Conservation (phyloP, 164 flowering plant genomes). For the Tetracentron sinense region DNA sequence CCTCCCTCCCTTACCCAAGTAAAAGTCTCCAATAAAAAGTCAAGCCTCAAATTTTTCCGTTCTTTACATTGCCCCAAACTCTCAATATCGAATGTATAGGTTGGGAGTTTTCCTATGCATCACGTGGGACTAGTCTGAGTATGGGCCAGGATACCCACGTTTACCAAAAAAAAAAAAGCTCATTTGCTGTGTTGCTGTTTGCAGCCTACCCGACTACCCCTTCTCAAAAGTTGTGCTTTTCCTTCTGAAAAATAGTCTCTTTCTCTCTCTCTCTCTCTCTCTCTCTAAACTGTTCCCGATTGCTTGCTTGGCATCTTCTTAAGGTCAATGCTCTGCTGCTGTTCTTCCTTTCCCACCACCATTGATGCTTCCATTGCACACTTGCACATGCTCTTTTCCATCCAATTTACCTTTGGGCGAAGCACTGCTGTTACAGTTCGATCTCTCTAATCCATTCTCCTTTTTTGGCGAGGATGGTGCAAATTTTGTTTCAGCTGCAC, state of each 20-base stretch:
- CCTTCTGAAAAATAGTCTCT: not conserved
- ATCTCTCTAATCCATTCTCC: conserved; percentile 29
- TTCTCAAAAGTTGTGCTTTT: not conserved
- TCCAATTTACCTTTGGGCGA: conserved; percentile 30
- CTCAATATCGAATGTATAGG: too few species aligned
- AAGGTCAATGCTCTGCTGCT: conserved; percentile 20
- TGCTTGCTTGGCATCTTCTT: conserved; percentile 23
- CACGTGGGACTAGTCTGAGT: too few species aligned
- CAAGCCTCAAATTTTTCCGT: too few species aligned
- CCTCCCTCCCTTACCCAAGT: too few species aligned
- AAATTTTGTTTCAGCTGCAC: conserved; percentile 22
- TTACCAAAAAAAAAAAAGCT: too few species aligned
- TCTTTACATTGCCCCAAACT: too few species aligned
- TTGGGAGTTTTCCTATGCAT: too few species aligned
- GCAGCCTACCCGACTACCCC: conserved; percentile 26
- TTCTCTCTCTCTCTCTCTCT: conserved; percentile 23
- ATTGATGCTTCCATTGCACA: conserved; percentile 35
- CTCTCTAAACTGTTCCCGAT: conserved; percentile 26
- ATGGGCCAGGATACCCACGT: too few species aligned
- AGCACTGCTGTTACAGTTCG: conserved; percentile 16
- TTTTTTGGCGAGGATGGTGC: conserved; percentile 25
- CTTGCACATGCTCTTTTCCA: conserved; percentile 25
- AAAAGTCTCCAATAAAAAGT: too few species aligned
- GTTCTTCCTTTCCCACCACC: conserved; percentile 26
- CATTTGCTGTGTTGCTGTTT: conserved; percentile 31